Conservation (phyloP, 2,329 filamentous ascomycete species). For the Rhinocladiella mackenziei region DNA sequence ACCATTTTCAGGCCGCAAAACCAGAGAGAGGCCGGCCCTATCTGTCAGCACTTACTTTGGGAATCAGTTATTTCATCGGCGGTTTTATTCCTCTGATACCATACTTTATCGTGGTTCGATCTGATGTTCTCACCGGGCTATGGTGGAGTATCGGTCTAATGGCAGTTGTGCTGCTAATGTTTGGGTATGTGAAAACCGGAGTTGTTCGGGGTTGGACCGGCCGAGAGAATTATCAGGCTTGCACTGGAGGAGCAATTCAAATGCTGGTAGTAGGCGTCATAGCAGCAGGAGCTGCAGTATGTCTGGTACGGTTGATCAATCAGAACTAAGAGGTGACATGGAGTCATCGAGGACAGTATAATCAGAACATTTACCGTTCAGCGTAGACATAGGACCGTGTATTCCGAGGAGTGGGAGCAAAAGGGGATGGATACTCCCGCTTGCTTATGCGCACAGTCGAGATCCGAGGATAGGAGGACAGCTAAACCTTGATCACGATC, state of each 20-base stretch:
- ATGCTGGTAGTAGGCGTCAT: constrained; percentile 62
- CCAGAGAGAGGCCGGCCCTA: constrained; percentile 39
- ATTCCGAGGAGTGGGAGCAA: no score
- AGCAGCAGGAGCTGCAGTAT: constrained; percentile 64
- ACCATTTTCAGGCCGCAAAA: constrained; percentile 22
- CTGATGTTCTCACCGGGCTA: constrained; percentile 40
- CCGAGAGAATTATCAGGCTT: constrained; percentile 48
- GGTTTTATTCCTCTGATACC: constrained; percentile 50
- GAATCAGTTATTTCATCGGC: constrained; percentile 36
- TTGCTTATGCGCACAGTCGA: no score
- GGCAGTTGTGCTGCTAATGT: constrained; percentile 46
- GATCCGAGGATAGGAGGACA: no score
- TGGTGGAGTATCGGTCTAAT: constrained; percentile 52
- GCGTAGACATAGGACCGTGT: no score
- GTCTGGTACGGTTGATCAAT: constrained; percentile 38
- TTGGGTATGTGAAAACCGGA: constrained; percentile 51
- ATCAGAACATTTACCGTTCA: no score
- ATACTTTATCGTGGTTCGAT: constrained; percentile 44
- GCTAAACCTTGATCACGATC: no score
- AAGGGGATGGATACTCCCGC: no score
- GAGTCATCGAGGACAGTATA: no score
- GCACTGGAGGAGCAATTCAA: constrained; percentile 58
- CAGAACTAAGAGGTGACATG: constrained; percentile 13
- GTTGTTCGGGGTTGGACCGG: constrained; percentile 45
- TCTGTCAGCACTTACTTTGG: constrained; percentile 43